Percentiles rank a stretch among this genome's conserved stretches.
phyloP scores from a whole-genome alignment of 345 rosid genomes.

The Gossypium turneri region DNA sequence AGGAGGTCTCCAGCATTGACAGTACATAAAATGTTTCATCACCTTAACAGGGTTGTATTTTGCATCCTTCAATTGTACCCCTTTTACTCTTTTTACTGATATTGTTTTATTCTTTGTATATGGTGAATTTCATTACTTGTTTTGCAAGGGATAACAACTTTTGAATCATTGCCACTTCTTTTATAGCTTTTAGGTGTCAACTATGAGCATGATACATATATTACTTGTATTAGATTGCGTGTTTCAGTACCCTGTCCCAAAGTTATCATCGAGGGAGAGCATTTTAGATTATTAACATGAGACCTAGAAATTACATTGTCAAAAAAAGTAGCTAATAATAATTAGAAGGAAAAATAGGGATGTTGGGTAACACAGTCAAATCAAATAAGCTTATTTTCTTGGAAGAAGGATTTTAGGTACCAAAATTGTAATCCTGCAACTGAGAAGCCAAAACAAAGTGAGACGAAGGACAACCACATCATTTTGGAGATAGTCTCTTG shows the following conservation, averaged over 20 bases:
- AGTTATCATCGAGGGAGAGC: no score
- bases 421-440: slow-evolving; percentile 81
- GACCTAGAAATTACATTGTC: background rate
- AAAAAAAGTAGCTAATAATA: background rate
- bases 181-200: background rate
- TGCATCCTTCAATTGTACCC: slow-evolving; percentile 4
- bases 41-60: background rate
- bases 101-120: background rate
- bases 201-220: no score
- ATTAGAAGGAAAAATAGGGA: no score
- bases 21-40: background rate
- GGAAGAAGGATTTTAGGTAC: slow-evolving; percentile 89
- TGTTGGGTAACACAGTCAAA: slow-evolving; percentile 29
- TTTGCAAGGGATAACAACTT: slow-evolving; percentile 1
- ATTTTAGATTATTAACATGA: background rate
- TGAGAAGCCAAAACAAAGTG: slow-evolving; percentile 69
- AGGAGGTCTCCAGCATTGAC: background rate
- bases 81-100: background rate
- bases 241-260: no score
- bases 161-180: background rate
- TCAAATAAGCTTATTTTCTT: slow-evolving; percentile 88
- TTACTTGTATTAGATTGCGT: no score
- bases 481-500: slow-evolving; percentile 60
- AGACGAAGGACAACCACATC: slow-evolving; percentile 73
- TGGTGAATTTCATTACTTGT: background rate